Base-by-base conservation (phyloP, 1,284 basidiomycete species). In the Irpex lacteus region DNA sequence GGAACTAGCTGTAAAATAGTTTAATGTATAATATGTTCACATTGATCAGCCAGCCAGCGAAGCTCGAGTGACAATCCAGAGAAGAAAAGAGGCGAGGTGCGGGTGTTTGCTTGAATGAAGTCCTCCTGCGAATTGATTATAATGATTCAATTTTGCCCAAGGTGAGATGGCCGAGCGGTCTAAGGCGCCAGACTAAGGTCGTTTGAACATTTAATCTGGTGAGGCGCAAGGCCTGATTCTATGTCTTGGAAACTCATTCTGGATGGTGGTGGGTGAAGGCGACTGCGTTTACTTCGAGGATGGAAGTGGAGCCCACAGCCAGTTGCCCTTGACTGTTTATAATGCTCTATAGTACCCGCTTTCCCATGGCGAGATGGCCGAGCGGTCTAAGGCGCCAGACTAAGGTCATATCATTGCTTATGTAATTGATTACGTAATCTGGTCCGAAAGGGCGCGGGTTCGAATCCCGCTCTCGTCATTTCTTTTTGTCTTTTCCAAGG, bases 321-420 rank as follows among this genome's bases (percentile, higher is more conserved):
- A 32, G 4, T 32, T 3, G 32, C 5, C 32, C 32, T 26, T 2
- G 2, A 2, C 4, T 26, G 26, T 3, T 1, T 44, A 44, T 44
- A 44, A 44, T 11, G 3, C 11, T 3, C 5, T 44, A 11, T 3
- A 3, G 3, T 4, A 44, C 2, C 3, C 40, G 11, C 1, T 9
- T 26, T 6, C 18, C 13, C 21, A 53, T 18, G 50, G 50, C 18
- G 85, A 87, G 87, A 88, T 89, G 88, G 87, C 87, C 88, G 88
- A 89, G 88, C 86, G 87, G 87, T 90, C 88, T 86, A 89, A 89
- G 88, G 88, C 87, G 87, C 87, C 85, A 90, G 88, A 89, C 86
- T 89, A 88, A 87, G 87, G 87, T 34, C 1, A 6, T 6, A 34
- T 34, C 32, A 6, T 34, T 34, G 32, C 32, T 34, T 34, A 34